Percentiles rank a stretch among this genome's conserved stretches.
Conservation (phyloP, 768 basidiomycete genomes). For the Lactarius sp. region DNA sequence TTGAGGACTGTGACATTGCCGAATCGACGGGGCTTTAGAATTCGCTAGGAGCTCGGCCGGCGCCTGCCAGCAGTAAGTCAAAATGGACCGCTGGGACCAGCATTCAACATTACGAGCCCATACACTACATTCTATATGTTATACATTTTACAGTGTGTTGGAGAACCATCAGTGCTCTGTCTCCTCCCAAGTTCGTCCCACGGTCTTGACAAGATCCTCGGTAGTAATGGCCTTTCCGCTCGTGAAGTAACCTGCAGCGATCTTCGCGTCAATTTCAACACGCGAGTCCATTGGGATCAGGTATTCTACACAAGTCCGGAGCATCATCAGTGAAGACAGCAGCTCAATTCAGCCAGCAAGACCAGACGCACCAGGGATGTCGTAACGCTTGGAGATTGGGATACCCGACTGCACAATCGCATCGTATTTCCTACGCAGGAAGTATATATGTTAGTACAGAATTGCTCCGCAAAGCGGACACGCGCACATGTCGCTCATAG, state of each 20-base stretch:
- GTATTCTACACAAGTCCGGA: constrained; percentile 45
- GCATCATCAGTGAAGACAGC: background rate
- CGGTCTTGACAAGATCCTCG: constrained; percentile 78
- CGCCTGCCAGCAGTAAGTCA: no score
- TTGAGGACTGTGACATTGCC: background rate
- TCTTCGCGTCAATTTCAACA: constrained; percentile 97
- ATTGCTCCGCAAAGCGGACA: background rate
- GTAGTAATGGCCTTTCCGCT: constrained; percentile 71
- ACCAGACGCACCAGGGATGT: constrained; percentile 62
- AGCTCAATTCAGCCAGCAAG: background rate
- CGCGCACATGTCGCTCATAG: constrained; percentile 79
- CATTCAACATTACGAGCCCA: background rate
- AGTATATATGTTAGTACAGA: background rate
- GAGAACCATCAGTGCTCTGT: constrained; percentile 58
- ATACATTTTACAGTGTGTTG: background rate
- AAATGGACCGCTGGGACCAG: no score
- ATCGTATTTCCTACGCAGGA: constrained; percentile 73
- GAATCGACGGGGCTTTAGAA: background rate
- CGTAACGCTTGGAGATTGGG: constrained; percentile 73
- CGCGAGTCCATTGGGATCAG: constrained; percentile 86
- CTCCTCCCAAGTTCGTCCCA: constrained; percentile 88
- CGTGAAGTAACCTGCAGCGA: constrained; percentile 89
- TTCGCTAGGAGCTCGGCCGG: no score
- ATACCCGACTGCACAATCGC: constrained; percentile 90
- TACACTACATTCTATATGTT: constrained; percentile 6